Evolutionary conservation across 2,329 filamentous ascomycete species (phyloP).

Genomic region (Trichoderma aggressivum): DNA sequence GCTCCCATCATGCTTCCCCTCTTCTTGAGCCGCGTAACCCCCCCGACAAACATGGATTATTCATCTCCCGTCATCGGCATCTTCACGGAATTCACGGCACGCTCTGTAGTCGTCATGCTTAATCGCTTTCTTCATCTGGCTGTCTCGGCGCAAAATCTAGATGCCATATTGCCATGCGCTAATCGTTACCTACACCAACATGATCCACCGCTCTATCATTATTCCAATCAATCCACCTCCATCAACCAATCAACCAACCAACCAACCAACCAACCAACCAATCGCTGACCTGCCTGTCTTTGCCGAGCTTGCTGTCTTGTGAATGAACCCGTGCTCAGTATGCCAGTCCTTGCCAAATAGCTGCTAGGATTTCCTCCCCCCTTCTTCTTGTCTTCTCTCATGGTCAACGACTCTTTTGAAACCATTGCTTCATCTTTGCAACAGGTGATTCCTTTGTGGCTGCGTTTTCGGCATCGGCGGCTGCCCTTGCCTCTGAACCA

Average conservation of each 20-base stretch:
- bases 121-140: conserved; percentile 2
- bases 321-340: neutral
- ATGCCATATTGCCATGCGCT: neutral
- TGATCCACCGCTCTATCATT: conserved; percentile 1
- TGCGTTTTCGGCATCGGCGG: neutral
- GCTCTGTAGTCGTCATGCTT: neutral
- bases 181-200: neutral
- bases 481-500: neutral
- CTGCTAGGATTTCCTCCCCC: neutral
- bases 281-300: neutral
- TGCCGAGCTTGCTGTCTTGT: neutral
- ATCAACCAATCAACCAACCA: neutral
- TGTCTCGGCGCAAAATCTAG: neutral
- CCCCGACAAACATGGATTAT: neutral
- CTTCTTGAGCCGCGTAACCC: neutral
- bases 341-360: neutral
- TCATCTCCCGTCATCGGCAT: neutral
- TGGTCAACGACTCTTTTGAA: neutral
- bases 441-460: neutral
- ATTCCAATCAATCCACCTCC: neutral
- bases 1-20: neutral
- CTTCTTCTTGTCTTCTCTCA: neutral
- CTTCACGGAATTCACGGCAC: neutral
- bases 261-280: neutral
- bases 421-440: neutral